These are phyloP conservation scores for Sugiyamaella sp. DNA, from an alignment of 1,139 yeast genomes.

Conservation along the genomic window DNA sequence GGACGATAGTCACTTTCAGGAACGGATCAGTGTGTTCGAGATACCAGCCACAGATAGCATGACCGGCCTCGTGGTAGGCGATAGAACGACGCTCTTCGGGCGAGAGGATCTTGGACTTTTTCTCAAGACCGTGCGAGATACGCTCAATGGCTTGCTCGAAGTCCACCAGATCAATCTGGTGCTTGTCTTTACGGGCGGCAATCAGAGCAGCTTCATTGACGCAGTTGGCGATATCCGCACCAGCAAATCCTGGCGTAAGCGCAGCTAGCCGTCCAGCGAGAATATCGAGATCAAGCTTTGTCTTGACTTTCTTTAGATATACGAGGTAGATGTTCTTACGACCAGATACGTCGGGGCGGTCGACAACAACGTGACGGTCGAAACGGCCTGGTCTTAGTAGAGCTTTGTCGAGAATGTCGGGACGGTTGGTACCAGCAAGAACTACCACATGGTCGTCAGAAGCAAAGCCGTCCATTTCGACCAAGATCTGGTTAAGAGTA, in stretches of 20 bases:
- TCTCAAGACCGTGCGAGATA: constrained; percentile 94
- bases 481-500: constrained; percentile 89
- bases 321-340: constrained; percentile 89
- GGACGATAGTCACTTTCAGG: constrained; percentile 91
- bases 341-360: constrained; percentile 91
- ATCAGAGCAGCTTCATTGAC: constrained; percentile 96
- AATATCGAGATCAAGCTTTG: constrained; percentile 53
- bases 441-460: constrained; percentile 92
- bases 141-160: constrained; percentile 97
- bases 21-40: constrained; percentile 88
- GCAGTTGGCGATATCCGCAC: constrained; percentile 97
- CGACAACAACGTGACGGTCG: constrained; percentile 89
- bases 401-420: constrained; percentile 91
- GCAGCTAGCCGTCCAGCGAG: constrained; percentile 90
- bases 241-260: constrained; percentile 95
- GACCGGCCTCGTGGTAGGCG: constrained; percentile 98
- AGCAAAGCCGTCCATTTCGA: constrained; percentile 97
- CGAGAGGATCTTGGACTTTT: constrained; percentile 81
- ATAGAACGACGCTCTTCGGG: constrained; percentile 86
- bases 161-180: constrained; percentile 68
- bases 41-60: constrained; percentile 97
- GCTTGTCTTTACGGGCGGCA: constrained; percentile 83
- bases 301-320: constrained; percentile 69
- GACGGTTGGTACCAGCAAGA: constrained; percentile 94
- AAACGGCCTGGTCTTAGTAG: constrained; percentile 96